Conservation (phyloP, 2,329 filamentous ascomycete genomes). For the Dactylellina parvicollis region DNA sequence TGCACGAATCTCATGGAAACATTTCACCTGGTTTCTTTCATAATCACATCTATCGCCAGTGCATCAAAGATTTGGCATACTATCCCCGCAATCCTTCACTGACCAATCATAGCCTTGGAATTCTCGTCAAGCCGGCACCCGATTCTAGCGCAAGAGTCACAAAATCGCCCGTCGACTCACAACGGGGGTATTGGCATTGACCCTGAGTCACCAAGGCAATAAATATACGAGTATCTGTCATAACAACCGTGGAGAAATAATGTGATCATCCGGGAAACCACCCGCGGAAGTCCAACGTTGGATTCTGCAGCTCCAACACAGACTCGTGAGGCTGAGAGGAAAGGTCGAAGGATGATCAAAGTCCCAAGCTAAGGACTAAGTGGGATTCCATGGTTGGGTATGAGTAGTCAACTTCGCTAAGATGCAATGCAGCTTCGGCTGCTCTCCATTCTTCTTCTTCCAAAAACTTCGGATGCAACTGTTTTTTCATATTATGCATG, state of each 20-base stretch:
- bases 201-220: constrained; percentile 28
- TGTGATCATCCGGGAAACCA: not conserved
- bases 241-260: not conserved
- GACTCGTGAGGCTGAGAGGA: too few relatives aligned
- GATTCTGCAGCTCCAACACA: constrained; percentile 35
- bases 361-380: too few relatives aligned
- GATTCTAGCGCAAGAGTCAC: constrained; percentile 45
- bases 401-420: not conserved
- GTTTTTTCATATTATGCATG: constrained; percentile 23
- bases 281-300: constrained; percentile 18
- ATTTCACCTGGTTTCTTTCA: constrained; percentile 22
- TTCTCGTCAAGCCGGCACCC: constrained; percentile 16
- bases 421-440: not conserved
- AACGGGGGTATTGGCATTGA: not conserved
- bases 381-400: too few relatives aligned
- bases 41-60: not conserved
- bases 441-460: not conserved
- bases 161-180: constrained; percentile 27
- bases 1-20: constrained; percentile 40
- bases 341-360: too few relatives aligned
- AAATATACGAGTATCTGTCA: constrained; percentile 15
- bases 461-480: not conserved
- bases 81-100: not conserved
- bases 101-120: constrained; percentile 11
- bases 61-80: constrained; percentile 37